Conservation (phyloP, 139 green algal species). For the Chlorella vulgaris region DNA sequence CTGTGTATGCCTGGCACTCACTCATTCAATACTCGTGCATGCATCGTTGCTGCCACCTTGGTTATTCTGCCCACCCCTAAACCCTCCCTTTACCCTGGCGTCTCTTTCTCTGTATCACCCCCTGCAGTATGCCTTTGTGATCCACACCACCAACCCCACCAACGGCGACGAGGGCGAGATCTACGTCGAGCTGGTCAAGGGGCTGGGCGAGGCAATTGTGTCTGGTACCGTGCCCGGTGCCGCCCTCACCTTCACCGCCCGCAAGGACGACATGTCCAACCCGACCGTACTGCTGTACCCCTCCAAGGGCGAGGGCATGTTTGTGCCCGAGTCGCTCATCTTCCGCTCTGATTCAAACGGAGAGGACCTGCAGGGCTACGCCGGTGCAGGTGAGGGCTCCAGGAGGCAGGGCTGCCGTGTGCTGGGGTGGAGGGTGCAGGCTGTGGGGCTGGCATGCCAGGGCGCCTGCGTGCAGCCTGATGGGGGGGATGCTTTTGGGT, state of each 20-base stretch:
- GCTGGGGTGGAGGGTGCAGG: too few species aligned
- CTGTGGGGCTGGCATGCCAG: not conserved
- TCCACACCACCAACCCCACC: constrained; percentile 97
- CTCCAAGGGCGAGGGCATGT: constrained; percentile 91
- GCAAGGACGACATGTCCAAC: constrained; percentile 75
- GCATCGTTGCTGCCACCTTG: too few species aligned
- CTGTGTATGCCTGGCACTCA: too few species aligned
- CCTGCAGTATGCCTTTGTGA: constrained; percentile 95
- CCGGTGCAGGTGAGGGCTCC: constrained; percentile 77
- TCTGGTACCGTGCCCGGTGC: constrained; percentile 90
- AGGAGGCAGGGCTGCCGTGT: not conserved
- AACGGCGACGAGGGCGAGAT: constrained; percentile 79
- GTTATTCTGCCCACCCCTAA: too few species aligned
- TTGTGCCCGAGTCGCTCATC: constrained; percentile 88
- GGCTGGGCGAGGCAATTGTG: constrained; percentile 96
- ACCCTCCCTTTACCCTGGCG: too few species aligned
- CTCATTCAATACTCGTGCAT: too few species aligned
- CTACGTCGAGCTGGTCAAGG: constrained; percentile 93
- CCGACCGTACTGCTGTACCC: constrained; percentile 85
- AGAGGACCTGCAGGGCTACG: constrained; percentile 96
- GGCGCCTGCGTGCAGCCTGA: too few species aligned
- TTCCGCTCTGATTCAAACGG: constrained; percentile 96
- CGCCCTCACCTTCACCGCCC: constrained; percentile 81
- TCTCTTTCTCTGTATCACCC: too few species aligned
- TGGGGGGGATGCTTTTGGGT: too few species aligned